Conservation (phyloP, 2,329 filamentous ascomycete genomes). For the Fusarium armeniacum region DNA sequence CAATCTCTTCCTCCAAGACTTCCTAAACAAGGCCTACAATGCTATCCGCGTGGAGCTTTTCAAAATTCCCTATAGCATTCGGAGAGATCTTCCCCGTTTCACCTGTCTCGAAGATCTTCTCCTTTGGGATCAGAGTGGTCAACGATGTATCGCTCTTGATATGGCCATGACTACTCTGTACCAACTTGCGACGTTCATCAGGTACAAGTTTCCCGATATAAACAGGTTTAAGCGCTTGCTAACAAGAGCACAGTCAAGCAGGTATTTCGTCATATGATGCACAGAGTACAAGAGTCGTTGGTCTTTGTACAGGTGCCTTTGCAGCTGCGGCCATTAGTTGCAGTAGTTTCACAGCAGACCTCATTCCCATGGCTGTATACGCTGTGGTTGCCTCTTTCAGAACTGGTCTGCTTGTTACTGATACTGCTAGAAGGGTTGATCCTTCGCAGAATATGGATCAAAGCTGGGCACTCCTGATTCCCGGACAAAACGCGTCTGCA, state of each 20-base stretch:
- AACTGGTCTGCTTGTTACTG: constrained; percentile 36
- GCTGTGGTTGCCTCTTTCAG: constrained; percentile 36
- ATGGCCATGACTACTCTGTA: constrained; percentile 45
- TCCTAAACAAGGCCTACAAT: constrained; percentile 38
- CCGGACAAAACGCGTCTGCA: constrained; percentile 18
- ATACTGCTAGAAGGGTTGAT: constrained; percentile 29
- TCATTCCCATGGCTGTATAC: constrained; percentile 36
- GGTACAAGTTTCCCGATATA: not conserved
- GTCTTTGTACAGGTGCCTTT: constrained; percentile 43
- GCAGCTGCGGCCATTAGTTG: constrained; percentile 43
- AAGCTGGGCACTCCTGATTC: constrained; percentile 42
- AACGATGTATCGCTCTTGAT: constrained; percentile 39
- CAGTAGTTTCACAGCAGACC: constrained; percentile 39
- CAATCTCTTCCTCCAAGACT: constrained; percentile 44
- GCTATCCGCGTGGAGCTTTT: constrained; percentile 36
- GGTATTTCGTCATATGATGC: constrained; percentile 37
- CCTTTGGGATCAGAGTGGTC: constrained; percentile 35
- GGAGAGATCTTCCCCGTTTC: constrained; percentile 39
- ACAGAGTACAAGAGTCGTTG: constrained; percentile 32
- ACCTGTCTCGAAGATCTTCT: constrained; percentile 42
- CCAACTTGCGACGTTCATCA: constrained; percentile 42
- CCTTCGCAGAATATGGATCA: constrained; percentile 15
- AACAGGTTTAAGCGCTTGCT: accelerated
- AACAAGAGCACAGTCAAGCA: constrained; percentile 6
- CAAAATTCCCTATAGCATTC: constrained; percentile 27